Percentiles rank a stretch among this genome's conserved stretches.
Evolutionary conservation across 169 alveolate species (phyloP).

Genomic region (Haemoproteus tartakovskyi): DNA sequence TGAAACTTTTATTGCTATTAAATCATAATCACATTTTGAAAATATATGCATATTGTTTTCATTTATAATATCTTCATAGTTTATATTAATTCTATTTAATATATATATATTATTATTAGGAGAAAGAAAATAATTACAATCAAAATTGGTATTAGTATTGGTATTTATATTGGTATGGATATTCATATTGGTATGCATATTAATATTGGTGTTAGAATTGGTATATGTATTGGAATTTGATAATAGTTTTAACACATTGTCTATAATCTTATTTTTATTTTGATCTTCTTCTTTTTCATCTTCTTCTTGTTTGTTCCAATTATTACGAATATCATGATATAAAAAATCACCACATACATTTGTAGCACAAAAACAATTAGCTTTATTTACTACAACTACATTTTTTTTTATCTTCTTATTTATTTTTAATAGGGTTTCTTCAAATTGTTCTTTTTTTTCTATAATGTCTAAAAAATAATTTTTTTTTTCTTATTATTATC

Average conservation of each 20-base stretch:
- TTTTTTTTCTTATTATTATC: neutral
- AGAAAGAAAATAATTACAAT: neutral
- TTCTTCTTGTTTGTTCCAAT: no score
- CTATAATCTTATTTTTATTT: neutral
- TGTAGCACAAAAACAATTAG: constrained; percentile 19
- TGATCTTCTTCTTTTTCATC: constrained; percentile 1
- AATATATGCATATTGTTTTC: no score
- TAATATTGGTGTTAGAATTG: neutral
- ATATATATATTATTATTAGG: constrained; percentile 8
- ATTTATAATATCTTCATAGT: constrained; percentile 21
- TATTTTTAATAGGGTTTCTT: constrained; percentile 7
- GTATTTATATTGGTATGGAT: neutral
- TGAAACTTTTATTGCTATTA: constrained; percentile 19
- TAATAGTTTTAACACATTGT: neutral
- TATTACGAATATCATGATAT: no score
- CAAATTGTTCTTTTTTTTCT: constrained; percentile 3
- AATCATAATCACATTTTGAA: no score
- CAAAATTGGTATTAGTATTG: no score
- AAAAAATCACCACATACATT: constrained; percentile 59
- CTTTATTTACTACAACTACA: constrained; percentile 27
- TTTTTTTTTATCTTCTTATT: constrained; percentile 8
- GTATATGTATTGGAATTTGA: no score
- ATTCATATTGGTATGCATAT: neutral
- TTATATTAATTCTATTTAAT: constrained; percentile 35
- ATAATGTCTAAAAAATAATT: constrained; percentile 30